A percentile compares a stretch with the other conserved stretches of the same genome.
Conservation (phyloP, 2,329 filamentous ascomycete species). For the Sphaerulina musiva region DNA sequence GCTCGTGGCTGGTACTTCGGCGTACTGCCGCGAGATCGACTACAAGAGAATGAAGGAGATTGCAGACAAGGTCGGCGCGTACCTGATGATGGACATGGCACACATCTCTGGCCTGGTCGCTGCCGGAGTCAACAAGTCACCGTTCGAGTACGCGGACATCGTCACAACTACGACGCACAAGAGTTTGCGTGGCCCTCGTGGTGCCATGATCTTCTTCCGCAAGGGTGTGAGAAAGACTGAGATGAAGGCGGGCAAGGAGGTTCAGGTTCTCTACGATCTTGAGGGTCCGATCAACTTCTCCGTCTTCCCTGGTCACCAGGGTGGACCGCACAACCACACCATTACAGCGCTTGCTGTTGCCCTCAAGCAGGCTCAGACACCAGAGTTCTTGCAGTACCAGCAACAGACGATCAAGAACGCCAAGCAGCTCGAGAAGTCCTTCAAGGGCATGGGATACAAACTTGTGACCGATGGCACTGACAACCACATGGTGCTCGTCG, state of each 20-base stretch:
- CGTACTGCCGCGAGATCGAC: slow-evolving; percentile 97
- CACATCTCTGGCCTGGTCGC: slow-evolving; percentile 96
- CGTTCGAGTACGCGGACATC: slow-evolving; percentile 87
- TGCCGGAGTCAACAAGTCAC: slow-evolving; percentile 84
- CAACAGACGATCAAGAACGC: slow-evolving; percentile 87
- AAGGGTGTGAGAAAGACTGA: slow-evolving; percentile 89
- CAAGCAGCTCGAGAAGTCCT: slow-evolving; percentile 71
- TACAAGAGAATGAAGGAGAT: slow-evolving; percentile 95
- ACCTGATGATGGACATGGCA: slow-evolving; percentile 95
- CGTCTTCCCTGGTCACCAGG: slow-evolving; percentile 98
- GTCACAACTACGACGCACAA: slow-evolving; percentile 99
- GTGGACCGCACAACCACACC: slow-evolving; percentile 98
- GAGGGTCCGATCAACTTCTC: slow-evolving; percentile 98
- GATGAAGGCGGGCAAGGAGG: slow-evolving; percentile 80
- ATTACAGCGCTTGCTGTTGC: slow-evolving; percentile 95
- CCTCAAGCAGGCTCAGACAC: slow-evolving; percentile 82
- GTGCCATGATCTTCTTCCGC: slow-evolving; percentile 99
- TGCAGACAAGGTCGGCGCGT: slow-evolving; percentile 76
- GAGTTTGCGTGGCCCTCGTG: slow-evolving; percentile 91
- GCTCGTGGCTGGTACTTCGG: slow-evolving; percentile 91
- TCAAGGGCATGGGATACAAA: slow-evolving; percentile 83
- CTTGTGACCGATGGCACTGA: slow-evolving; percentile 94
- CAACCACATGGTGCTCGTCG: slow-evolving; percentile 93
- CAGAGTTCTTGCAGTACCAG: slow-evolving; percentile 93
- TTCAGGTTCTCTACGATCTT: slow-evolving; percentile 70